These are phyloP conservation scores for Geotrichum citri-aurantii DNA, from an alignment of 1,139 yeast species.

Conservation along the genomic window DNA sequence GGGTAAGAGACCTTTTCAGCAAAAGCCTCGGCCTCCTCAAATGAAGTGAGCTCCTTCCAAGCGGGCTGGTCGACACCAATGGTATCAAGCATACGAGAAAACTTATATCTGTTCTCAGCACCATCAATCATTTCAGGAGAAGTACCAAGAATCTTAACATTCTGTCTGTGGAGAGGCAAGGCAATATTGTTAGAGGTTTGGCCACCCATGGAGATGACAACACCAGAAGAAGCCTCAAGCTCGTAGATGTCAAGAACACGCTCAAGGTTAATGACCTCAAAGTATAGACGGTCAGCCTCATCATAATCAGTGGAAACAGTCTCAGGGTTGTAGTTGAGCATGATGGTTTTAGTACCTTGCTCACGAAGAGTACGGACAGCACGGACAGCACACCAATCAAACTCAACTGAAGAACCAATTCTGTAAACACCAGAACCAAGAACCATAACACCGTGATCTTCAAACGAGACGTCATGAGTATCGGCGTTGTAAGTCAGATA, in stretches of 20 bases:
- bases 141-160: conserved; percentile 88
- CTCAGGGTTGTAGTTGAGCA: conserved; percentile 98
- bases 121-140: conserved; percentile 91
- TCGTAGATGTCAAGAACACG: conserved; percentile 97
- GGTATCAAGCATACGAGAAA: conserved; percentile 87
- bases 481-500: conserved; percentile 95
- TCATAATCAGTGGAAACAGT: conserved; percentile 98
- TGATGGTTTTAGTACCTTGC: conserved; percentile 81
- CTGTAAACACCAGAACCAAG: conserved; percentile 98
- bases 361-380: conserved; percentile 92
- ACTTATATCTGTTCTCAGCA: conserved; percentile 98
- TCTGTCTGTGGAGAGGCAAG: conserved; percentile 60
- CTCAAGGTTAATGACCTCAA: conserved; percentile 91
- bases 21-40: conserved; percentile 77
- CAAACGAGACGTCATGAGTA: conserved; percentile 73
- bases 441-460: conserved; percentile 89
- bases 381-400: conserved; percentile 99
- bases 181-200: conserved; percentile 98
- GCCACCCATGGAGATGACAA: conserved; percentile 95
- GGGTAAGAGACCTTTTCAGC: conserved; percentile 90
- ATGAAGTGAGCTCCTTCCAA: conserved; percentile 91
- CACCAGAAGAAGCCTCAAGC: conserved; percentile 81
- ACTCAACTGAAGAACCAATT: conserved; percentile 97
- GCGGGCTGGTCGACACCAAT: conserved; percentile 93
- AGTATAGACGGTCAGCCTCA: conserved; percentile 94